Conservation (phyloP, 192 early-diverging fungal genomes). For the Helicostylum pulchrum region DNA sequence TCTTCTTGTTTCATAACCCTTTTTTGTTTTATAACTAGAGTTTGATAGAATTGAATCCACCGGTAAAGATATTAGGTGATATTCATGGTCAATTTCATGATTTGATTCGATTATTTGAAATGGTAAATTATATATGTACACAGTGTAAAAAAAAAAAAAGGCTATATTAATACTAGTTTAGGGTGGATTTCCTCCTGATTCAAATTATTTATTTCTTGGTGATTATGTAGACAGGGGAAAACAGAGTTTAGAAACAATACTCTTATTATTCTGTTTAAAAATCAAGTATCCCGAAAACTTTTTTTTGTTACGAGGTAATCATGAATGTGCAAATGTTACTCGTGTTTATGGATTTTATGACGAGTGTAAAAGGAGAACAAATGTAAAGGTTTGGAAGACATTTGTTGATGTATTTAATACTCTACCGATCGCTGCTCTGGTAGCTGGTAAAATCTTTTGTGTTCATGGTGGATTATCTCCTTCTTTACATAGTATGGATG, state of each 20-base stretch:
- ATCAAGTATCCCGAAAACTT: constrained; percentile 98
- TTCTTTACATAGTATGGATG: constrained; percentile 77
- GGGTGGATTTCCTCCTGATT: constrained; percentile 85
- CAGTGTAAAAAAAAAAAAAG: no score
- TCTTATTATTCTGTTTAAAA: constrained; percentile 93
- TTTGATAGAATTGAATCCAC: constrained; percentile 71
- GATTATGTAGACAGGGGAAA: constrained; percentile 99
- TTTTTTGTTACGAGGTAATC: constrained; percentile 93
- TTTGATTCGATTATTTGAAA: constrained; percentile 87
- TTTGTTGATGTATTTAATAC: constrained; percentile 93
- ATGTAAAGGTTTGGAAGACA: constrained; percentile 83
- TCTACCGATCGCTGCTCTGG: constrained; percentile 87
- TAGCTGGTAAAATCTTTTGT: constrained; percentile 92
- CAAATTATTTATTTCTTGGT: constrained; percentile 92
- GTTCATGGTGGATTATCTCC: constrained; percentile 93
- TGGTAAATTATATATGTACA: constrained; percentile 41
- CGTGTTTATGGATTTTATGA: constrained; percentile 96
- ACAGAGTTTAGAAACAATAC: constrained; percentile 91
- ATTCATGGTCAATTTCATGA: constrained; percentile 96
- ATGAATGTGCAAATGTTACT: constrained; percentile 92
- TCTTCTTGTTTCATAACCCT: neutral
- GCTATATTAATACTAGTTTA: neutral
- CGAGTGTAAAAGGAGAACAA: constrained; percentile 90
- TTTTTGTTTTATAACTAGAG: constrained; percentile 27
- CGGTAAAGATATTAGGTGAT: constrained; percentile 83